Percentiles rank a stretch among this genome's conserved stretches.
These are phyloP conservation scores for Apium graveolens DNA, from an alignment of 129 eudicot genomes.

Conservation along the genomic window DNA sequence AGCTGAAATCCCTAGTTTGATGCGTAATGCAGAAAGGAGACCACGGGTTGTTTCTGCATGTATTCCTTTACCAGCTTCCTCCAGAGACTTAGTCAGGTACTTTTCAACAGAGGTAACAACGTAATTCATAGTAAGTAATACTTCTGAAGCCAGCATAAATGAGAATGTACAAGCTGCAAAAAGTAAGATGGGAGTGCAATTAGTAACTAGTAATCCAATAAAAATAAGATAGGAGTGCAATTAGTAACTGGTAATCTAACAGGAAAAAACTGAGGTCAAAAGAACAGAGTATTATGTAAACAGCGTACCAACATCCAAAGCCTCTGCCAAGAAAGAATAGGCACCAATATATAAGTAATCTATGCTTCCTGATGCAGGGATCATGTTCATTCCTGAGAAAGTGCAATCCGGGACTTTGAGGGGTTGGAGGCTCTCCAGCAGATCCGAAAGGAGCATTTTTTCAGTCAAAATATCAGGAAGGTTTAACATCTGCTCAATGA, in stretches of 20 bases:
- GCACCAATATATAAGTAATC: constrained; percentile 58
- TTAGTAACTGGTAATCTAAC: constrained; percentile 8
- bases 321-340: constrained; percentile 45
- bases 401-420: constrained; percentile 25
- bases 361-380: constrained; percentile 50
- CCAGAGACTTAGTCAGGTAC: constrained; percentile 24
- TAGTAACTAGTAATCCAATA: constrained; percentile 3
- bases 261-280: neutral
- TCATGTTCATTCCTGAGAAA: constrained; percentile 31
- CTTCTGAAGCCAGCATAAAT: constrained; percentile 68
- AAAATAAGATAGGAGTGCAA: constrained; percentile 8
- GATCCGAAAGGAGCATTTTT: constrained; percentile 32
- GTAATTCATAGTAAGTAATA: constrained; percentile 46
- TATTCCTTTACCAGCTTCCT: constrained; percentile 38
- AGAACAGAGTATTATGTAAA: neutral
- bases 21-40: constrained; percentile 36
- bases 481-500: constrained; percentile 46
- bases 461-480: constrained; percentile 35
- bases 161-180: constrained; percentile 58
- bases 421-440: constrained; percentile 69
- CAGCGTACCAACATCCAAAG: constrained; percentile 55
- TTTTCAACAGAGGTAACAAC: constrained; percentile 41
- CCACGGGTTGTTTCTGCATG: constrained; percentile 21
- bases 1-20: constrained; percentile 52
- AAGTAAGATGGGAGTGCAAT: constrained; percentile 14